Evolutionary conservation across 805 yeast species (phyloP), one percentile per base, ranked within the genome.

Genomic region (Brettanomyces sp.): DNA sequence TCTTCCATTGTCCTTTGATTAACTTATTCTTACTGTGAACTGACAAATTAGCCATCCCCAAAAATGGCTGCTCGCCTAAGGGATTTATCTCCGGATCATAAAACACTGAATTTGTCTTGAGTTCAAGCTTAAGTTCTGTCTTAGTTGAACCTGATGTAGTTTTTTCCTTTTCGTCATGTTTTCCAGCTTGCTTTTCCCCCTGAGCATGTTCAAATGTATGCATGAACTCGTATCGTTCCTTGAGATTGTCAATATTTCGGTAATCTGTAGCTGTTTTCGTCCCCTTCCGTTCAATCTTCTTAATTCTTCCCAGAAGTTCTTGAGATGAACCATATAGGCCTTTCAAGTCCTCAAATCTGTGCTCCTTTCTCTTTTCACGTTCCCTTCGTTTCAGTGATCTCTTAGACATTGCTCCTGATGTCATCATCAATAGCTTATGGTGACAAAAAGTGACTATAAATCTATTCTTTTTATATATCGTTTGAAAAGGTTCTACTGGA

Each of bases 31-130:
- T 35, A n/a, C 22, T 24, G 14, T 39, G 34, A 7, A 22, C 24
- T 5, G 43, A n/a, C 6, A 63, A 34, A 36, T 58, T 60, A 39
- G 52, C 53, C 33, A 38, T 52, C 52, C 14, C 62, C 53, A 32
- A 47, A 18, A 39, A 39, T 0, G 85, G 84, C 0, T 80, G 76
- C 42, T 55, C 60, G 0, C 88, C 88, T 4, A 70, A 55, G 2
- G 82, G 80, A 49, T 82, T 82, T 65, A 83, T 71, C 49, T 81
- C 85, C 4, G 82, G 79, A 52, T 82, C 82, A 59, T 76, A 80
- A 56, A 74, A 82, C 1, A 79, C 66, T 6, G 85, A 79, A 36
- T 68, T 62, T 28, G 52, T 55, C 9, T 45, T 45, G 22, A 41
- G 39, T 5, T 28, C 22, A 40, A 39, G 11, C 18, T 18, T 18